These are phyloP conservation scores for Cyclotella sp. DNA, from an alignment of 108 stramenopile species.

Conservation along the genomic window DNA sequence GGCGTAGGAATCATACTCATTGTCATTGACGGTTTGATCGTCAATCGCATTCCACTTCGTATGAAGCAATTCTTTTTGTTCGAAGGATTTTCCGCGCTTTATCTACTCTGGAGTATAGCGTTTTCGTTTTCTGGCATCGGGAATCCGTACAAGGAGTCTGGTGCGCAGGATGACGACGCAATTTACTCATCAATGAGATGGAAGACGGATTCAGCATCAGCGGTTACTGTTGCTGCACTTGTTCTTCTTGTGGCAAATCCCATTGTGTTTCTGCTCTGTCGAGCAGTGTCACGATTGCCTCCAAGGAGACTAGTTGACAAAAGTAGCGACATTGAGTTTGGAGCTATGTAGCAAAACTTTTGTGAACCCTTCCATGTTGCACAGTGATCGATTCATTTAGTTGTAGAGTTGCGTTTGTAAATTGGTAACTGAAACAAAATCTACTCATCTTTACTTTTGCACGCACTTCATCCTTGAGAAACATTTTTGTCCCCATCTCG, in stretches of 20 bases:
- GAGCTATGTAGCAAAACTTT: too few species aligned
- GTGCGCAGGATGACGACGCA: conserved; percentile 47
- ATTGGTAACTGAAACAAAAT: too few species aligned
- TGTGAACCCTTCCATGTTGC: too few species aligned
- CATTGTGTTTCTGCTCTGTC: conserved; percentile 35
- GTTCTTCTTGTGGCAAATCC: conserved; percentile 43
- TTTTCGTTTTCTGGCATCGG: conserved; percentile 35
- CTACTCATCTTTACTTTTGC: too few species aligned
- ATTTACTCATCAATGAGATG: conserved; percentile 49
- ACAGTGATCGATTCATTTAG: too few species aligned
- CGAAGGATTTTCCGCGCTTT: conserved; percentile 22
- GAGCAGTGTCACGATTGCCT: conserved; percentile 34
- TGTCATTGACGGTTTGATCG: conserved; percentile 35
- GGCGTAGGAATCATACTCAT: conserved; percentile 16
- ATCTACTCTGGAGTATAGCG: conserved; percentile 45
- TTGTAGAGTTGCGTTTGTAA: too few species aligned
- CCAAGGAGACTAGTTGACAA: conserved; percentile 20
- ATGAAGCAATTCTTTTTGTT: conserved; percentile 48
- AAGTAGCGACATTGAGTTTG: not conserved
- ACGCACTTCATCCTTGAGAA: too few species aligned
- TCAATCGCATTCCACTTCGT: conserved; percentile 41
- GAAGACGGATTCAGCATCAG: conserved; percentile 29
- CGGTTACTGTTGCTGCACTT: conserved; percentile 12
- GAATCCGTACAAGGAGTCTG: conserved; percentile 45
- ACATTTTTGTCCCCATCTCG: too few species aligned